A percentile compares a stretch with the other conserved stretches of the same genome.
Conservation (phyloP, 2,329 filamentous ascomycete genomes). For the Aureobasidium leucospermi region DNA sequence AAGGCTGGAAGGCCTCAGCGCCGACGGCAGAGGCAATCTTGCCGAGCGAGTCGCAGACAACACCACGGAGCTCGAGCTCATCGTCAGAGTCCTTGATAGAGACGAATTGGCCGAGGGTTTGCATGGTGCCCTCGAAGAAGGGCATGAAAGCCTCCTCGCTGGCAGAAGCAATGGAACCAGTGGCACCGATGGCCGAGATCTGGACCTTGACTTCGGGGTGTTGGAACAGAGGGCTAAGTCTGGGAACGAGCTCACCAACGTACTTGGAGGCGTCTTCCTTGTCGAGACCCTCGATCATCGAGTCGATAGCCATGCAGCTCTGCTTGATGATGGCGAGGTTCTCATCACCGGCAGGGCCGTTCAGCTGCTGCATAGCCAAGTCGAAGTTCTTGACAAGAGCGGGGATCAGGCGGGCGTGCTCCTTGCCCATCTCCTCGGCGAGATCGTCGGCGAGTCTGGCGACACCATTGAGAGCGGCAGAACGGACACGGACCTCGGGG, state of each 20-base stretch:
- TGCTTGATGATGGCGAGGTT: constrained; percentile 82
- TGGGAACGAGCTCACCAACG: constrained; percentile 71
- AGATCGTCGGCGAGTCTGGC: constrained; percentile 90
- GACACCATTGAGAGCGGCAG: constrained; percentile 78
- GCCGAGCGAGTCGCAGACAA: constrained; percentile 86
- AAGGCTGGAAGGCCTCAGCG: constrained; percentile 77
- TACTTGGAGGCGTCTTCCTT: constrained; percentile 74
- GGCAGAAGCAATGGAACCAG: constrained; percentile 83
- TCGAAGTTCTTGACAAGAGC: constrained; percentile 84
- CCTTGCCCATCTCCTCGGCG: constrained; percentile 76
- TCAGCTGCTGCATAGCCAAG: constrained; percentile 61
- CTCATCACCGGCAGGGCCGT: constrained; percentile 59
- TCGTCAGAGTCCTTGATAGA: constrained; percentile 82
- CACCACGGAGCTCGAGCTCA: constrained; percentile 80
- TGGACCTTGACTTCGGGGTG: constrained; percentile 87
- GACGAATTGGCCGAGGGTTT: constrained; percentile 76
- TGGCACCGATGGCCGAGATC: constrained; percentile 77
- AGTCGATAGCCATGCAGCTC: constrained; percentile 83
- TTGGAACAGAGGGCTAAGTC: constrained; percentile 74
- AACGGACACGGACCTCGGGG: constrained; percentile 72
- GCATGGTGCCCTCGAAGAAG: constrained; percentile 90
- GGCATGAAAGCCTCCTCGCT: constrained; percentile 76
- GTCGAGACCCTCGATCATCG: constrained; percentile 79
- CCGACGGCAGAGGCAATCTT: constrained; percentile 88
- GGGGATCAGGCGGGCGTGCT: constrained; percentile 78